Percentiles rank a stretch among this genome's conserved stretches.
Evolutionary conservation across 1,284 basidiomycete genomes (phyloP).

Genomic region (Rhodotorula sp.): DNA sequence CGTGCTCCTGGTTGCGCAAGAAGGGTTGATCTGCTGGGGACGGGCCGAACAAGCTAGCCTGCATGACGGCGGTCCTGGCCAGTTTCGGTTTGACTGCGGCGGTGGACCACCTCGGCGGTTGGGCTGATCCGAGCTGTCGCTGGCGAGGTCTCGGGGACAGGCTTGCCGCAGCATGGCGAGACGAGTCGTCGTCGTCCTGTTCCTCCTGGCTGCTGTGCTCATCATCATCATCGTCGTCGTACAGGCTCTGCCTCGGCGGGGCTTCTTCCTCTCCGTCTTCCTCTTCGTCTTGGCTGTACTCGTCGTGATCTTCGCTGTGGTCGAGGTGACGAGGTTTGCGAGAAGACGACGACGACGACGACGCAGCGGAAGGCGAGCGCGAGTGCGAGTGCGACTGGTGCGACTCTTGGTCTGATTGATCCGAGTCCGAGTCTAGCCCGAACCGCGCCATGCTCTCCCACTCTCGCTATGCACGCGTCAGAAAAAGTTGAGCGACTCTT

Average conservation of each 20-base stretch:
- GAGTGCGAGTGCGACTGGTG: background rate
- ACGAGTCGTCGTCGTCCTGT: constrained; percentile 2
- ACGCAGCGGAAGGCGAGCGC: background rate
- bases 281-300: constrained; percentile 1
- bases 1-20: constrained; percentile 1
- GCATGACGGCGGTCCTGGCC: constrained; percentile 78
- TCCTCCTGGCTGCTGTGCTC: background rate
- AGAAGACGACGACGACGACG: constrained; percentile 17
- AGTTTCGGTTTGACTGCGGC: background rate
- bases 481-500: background rate
- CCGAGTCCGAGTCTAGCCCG: constrained; percentile 31
- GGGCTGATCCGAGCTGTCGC: background rate
- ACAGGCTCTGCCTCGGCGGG: constrained; percentile 1
- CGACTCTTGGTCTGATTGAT: background rate
- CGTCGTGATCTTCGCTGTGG: constrained; percentile 6
- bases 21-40: background rate
- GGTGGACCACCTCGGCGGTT: background rate
- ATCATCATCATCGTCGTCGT: background rate
- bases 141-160: background rate
- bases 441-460: constrained; percentile 31
- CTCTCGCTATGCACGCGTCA: no score
- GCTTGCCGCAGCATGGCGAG: background rate
- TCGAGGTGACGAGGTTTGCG: constrained; percentile 9
- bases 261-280: constrained; percentile 9
- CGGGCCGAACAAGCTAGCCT: constrained; percentile 68